Evolutionary conservation across 768 basidiomycete genomes (phyloP), one percentile per base, ranked within the genome.

Genomic region (Suillus plorans): DNA sequence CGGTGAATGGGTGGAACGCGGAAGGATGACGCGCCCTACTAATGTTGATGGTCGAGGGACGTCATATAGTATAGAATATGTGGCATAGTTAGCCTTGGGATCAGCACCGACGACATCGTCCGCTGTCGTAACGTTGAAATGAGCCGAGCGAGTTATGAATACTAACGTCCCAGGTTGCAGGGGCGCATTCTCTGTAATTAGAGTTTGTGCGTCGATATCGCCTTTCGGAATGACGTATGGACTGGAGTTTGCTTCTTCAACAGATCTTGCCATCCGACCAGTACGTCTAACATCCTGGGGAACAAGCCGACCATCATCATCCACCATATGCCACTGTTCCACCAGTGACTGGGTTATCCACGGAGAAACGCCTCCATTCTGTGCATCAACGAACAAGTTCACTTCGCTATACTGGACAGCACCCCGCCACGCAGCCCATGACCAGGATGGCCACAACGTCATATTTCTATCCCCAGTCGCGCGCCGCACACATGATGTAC

Each of bases 361-460:
- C 28, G 53, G 53, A 34, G 53, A 55, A 34, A 34, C 3, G 20
- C 31, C 53, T 31, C 53, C 53, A 6, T 20, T 0, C 10, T n/a
- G 53, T 13, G 12, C 10, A 13, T 34, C 34, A 34, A 55, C 20
- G 34, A 55, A 36, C 20, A 41, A 9, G 10, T 9, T 41, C 18
- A 28, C 39, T 25, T 41, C 57, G n/a, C 8, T 62, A 34, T 66
- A 66, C 22, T 9, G 52, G 16, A 67, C 60, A 10, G 69, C 71
- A 45, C 72, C 72, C 31, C 55, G 67, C 72, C 72, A 73, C 2
- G 69, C 72, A 5, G 72, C 64, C 69, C 72, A 73, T 16, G 72
- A 70, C 72, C 72, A 73, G 18, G 72, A 72, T 6, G 70, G 72
- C 62, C 66, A 73, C 39, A 14, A 28, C 1, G 64, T n/a, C 44